Evolutionary conservation across 495 filamentous ascomycete species (phyloP), one percentile per base, ranked within the genome.

Genomic region (Beverwykella pulmonaria): DNA sequence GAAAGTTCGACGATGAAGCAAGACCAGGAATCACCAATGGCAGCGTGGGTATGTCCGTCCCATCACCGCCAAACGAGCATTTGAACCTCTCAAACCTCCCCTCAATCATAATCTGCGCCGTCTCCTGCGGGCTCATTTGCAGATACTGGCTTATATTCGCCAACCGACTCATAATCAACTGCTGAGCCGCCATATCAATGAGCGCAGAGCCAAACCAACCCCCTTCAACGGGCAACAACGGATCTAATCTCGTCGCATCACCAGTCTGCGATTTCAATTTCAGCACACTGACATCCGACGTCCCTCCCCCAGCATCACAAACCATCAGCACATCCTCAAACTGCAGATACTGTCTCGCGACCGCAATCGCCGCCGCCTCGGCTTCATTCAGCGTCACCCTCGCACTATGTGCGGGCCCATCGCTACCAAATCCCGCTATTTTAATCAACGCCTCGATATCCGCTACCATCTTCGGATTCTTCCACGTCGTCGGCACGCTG

Each of bases 321-420:
- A 53, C 49, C 49, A 53, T 53, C 14, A 53, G 49, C 2, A 53
- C 49, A 29, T 53, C 49, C 15, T 53, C 25, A 17, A 4, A 25
- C 25, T 29, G 20, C 14, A 53, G 26, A 23, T 53, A 25, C 49
- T 53, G 49, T 22, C 49, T 25, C 14, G 49, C 49, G 2, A 53
- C 49, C 3, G 49, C 20, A 17, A 53, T 53, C n/a, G 49, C 49
- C 5, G 49, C 49, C 26, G 49, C 49, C 25, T 53, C 49, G 5
- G 49, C 49, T 17, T 53, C 49, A 53, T 53, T 53, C 49, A 53
- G 26, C 14, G 49, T 53, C 49, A 53, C 49, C 8, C 49, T 23
- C 8, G 49, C 25, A 8, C 49, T 15, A 25, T 53, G 49, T 23
- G 22, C 9, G 2, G 49, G 49, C 6, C 49, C 49, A 29, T 23